These are phyloP conservation scores for Trichoderma orchidacearum DNA, from an alignment of 495 filamentous ascomycete species.

Conservation along the genomic window DNA sequence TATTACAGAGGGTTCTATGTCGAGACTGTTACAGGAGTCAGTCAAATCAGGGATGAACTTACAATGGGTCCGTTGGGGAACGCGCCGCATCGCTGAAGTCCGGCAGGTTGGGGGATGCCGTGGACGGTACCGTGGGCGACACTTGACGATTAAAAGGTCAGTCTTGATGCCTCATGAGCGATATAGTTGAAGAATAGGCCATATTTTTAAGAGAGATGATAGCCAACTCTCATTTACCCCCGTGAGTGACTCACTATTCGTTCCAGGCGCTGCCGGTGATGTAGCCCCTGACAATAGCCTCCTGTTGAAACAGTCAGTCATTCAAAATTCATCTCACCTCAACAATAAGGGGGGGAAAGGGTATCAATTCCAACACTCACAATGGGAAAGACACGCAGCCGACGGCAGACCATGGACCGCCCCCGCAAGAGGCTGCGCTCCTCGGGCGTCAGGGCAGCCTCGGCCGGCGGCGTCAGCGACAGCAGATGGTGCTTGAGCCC, in stretches of 20 bases:
- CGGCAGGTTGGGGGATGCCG: slow-evolving; percentile 52
- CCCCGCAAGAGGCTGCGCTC: slow-evolving; percentile 42
- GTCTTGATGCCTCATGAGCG: too few relatives aligned
- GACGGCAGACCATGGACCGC: slow-evolving; percentile 74
- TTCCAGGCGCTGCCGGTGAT: slow-evolving; percentile 88
- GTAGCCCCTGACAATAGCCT: slow-evolving; percentile 70
- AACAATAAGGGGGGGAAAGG: background rate
- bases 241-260: slow-evolving; percentile 42
- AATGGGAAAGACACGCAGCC: slow-evolving; percentile 67
- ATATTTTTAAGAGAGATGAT: too few relatives aligned
- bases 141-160: slow-evolving; percentile 30
- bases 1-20: too few relatives aligned
- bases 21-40: too few relatives aligned
- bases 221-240: too few relatives aligned
- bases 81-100: slow-evolving; percentile 56
- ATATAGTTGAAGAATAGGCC: too few relatives aligned
- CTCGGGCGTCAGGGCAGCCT: slow-evolving; percentile 24
- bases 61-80: slow-evolving; percentile 32
- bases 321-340: too few relatives aligned
- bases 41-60: too few relatives aligned
- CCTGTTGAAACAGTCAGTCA: background rate
- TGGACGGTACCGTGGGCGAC: slow-evolving; percentile 54
- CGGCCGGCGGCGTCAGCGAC: slow-evolving; percentile 47
- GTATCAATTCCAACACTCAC: slow-evolving; percentile 15
- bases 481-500: slow-evolving; percentile 65